phyloP scores from a whole-genome alignment of 495 filamentous ascomycete species.

The Jackrogersella multiformis region DNA sequence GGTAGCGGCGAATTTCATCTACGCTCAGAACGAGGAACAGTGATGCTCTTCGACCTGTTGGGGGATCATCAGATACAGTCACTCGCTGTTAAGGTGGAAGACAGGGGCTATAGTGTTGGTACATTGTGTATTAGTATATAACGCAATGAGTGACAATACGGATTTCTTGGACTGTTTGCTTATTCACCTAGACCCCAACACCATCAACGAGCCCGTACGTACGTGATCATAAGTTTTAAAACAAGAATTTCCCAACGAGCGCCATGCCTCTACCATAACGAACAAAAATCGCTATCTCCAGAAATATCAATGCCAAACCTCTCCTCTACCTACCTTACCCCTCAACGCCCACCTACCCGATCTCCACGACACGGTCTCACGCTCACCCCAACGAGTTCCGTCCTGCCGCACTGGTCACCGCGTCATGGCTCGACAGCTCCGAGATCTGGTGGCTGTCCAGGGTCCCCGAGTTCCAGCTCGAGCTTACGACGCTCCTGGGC shows the following conservation, averaged over 20 bases:
- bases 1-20: slow-evolving; percentile 72
- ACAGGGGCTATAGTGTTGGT: too few species aligned
- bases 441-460: slow-evolving; percentile 1
- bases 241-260: not conserved
- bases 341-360: too few species aligned
- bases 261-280: not conserved
- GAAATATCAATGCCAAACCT: too few species aligned
- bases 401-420: not conserved
- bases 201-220: not conserved
- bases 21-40: slow-evolving; percentile 68
- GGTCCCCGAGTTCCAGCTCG: slow-evolving; percentile 26
- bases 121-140: too few species aligned
- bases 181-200: not conserved
- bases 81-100: too few species aligned
- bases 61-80: too few species aligned
- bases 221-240: too few species aligned
- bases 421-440: slow-evolving; percentile 8
- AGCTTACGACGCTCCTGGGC: not conserved
- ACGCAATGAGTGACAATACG: too few species aligned
- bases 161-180: too few species aligned
- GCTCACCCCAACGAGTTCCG: not conserved
- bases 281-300: not conserved
- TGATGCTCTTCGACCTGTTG: slow-evolving; percentile 38
- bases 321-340: too few species aligned
- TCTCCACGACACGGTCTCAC: too few species aligned